Conservation (phyloP, 139 green algal species). For the Choricystis sp. region DNA sequence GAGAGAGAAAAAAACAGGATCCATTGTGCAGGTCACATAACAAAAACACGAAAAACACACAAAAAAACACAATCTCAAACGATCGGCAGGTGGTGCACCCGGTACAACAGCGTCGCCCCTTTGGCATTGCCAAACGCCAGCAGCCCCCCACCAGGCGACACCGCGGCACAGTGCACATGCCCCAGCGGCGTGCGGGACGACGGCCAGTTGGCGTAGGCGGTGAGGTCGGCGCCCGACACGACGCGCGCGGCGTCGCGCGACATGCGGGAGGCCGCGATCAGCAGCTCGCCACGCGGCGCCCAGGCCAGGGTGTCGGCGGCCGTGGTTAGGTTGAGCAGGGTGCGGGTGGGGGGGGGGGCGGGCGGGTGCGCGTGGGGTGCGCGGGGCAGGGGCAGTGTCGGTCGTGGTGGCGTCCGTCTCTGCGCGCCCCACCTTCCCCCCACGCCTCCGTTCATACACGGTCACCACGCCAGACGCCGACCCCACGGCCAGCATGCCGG, state of each 20-base stretch:
- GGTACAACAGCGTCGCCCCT: conserved; percentile 72
- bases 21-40: too few relatives aligned
- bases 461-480: conserved; percentile 68
- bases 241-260: conserved; percentile 74
- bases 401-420: not conserved
- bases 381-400: not conserved
- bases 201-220: conserved; percentile 88
- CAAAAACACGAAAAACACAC: not conserved
- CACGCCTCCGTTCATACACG: conserved; percentile 42
- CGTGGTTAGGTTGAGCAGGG: conserved; percentile 79
- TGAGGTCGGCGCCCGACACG: conserved; percentile 64
- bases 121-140: conserved; percentile 77
- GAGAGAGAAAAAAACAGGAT: too few relatives aligned
- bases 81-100: conserved; percentile 66
- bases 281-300: conserved; percentile 56
- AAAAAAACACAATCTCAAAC: not conserved
- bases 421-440: not conserved
- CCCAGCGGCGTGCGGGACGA: conserved; percentile 62
- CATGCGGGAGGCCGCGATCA: conserved; percentile 64
- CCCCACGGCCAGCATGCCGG: conserved; percentile 15
- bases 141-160: conserved; percentile 68
- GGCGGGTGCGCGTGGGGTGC: not conserved
- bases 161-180: conserved; percentile 68
- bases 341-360: conserved; percentile 7
- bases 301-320: conserved; percentile 64